phyloP scores from a whole-genome alignment of 139 green algal genomes.

The Micromonas pusilla region DNA sequence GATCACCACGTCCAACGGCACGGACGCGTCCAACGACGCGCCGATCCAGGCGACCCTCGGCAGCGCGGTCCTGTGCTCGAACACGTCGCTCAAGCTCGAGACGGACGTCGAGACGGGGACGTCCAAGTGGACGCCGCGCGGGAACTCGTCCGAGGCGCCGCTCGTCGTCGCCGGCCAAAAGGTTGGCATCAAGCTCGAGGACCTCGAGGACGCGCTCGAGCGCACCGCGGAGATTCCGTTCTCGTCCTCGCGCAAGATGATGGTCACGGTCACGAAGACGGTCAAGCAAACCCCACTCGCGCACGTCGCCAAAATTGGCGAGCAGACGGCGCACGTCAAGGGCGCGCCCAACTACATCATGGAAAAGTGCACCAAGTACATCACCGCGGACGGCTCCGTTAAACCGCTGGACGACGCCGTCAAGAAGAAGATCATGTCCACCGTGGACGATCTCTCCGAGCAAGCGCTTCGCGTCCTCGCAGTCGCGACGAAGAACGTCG shows the following conservation, averaged over 20 bases:
- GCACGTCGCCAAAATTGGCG: not conserved
- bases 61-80: constrained; percentile 16
- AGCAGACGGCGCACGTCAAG: constrained; percentile 22
- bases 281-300: not conserved
- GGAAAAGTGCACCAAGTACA: constrained; percentile 20
- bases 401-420: not conserved
- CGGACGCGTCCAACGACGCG: not conserved
- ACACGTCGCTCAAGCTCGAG: constrained; percentile 14
- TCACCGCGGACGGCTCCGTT: not conserved
- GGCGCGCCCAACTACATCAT: constrained; percentile 29
- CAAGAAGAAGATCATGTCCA: not conserved
- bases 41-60: not conserved
- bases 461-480: constrained; percentile 11
- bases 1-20: constrained; percentile 7
- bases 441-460: constrained; percentile 13
- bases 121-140: constrained; percentile 6
- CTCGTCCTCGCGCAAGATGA: constrained; percentile 29
- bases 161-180: constrained; percentile 21
- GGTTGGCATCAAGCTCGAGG: constrained; percentile 1
- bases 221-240: constrained; percentile 16
- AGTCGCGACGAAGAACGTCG: not conserved
- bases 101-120: not conserved
- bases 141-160: constrained; percentile 23
- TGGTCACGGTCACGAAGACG: constrained; percentile 25
- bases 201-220: not conserved